Percentiles rank a stretch among this genome's conserved stretches.
Conservation (phyloP, 345 rosid species). For the Barbarea vulgaris region DNA sequence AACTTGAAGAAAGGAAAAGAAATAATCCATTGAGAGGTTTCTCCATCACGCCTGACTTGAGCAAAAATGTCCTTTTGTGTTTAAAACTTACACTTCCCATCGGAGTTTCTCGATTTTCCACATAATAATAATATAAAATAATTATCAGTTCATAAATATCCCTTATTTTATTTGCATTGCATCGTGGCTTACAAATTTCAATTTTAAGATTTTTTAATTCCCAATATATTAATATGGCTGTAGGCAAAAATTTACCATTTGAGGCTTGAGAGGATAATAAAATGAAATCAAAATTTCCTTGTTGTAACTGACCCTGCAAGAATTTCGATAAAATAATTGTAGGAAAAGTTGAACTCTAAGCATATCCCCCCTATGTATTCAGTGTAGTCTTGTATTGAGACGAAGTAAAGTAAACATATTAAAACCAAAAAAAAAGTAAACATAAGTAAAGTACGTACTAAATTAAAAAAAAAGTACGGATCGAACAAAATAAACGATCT, state of each 20-base stretch:
- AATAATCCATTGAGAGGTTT: neutral
- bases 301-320: too few relatives aligned
- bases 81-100: constrained; percentile 1
- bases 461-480: too few relatives aligned
- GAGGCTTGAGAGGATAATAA: neutral
- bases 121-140: neutral
- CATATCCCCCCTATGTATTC: too few relatives aligned
- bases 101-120: neutral
- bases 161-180: neutral
- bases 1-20: neutral
- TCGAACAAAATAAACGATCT: neutral
- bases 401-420: too few relatives aligned
- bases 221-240: neutral
- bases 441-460: too few relatives aligned
- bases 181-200: neutral
- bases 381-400: neutral
- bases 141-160: neutral
- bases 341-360: neutral
- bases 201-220: neutral
- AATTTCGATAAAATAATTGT: too few relatives aligned
- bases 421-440: too few relatives aligned
- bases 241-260: neutral
- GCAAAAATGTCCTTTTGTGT: constrained; percentile 12
- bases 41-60: constrained; percentile 10
- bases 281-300: neutral